These are phyloP conservation scores for Collybia mongolica DNA, from an alignment of 768 basidiomycete species.

Conservation along the genomic window DNA sequence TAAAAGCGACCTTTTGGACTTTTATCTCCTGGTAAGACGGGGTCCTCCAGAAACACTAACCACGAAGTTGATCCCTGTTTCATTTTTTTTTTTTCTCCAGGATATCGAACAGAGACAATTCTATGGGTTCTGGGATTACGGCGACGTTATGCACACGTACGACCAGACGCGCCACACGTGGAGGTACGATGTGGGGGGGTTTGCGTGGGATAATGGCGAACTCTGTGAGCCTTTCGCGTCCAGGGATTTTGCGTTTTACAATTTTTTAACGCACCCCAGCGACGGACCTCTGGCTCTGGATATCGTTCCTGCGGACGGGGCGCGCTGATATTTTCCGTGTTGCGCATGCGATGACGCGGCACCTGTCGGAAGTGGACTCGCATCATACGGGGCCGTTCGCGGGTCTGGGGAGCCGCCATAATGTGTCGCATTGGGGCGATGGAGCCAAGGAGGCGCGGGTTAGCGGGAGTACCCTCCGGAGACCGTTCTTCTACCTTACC, in stretches of 20 bases:
- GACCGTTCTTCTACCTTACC: slow-evolving; percentile 36
- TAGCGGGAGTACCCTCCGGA: slow-evolving; percentile 29
- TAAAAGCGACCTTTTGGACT: slow-evolving; percentile 33
- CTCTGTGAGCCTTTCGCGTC: slow-evolving; percentile 28
- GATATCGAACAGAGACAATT: slow-evolving; percentile 33
- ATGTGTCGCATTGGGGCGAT: slow-evolving; percentile 39
- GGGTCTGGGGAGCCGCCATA: slow-evolving; percentile 34
- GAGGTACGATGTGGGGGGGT: slow-evolving; percentile 37
- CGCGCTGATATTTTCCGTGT: slow-evolving; percentile 33
- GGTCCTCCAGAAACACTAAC: not conserved
- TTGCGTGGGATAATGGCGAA: slow-evolving; percentile 37
- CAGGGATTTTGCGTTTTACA: too few species aligned
- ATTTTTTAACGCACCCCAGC: slow-evolving; percentile 13
- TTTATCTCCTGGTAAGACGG: slow-evolving; percentile 28
- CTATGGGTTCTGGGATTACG: slow-evolving; percentile 39
- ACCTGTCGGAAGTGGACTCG: slow-evolving; percentile 35
- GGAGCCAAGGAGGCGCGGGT: slow-evolving; percentile 38
- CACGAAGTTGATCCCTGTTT: not conserved
- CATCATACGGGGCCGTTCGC: slow-evolving; percentile 36
- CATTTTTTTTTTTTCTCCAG: too few species aligned
- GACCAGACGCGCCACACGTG: slow-evolving; percentile 37
- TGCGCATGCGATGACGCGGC: slow-evolving; percentile 34
- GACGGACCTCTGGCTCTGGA: slow-evolving; percentile 38
- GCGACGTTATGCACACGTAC: slow-evolving; percentile 39
- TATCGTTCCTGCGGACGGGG: slow-evolving; percentile 37